phyloP scores from a whole-genome alignment of 805 yeast genomes.

The Myxozyma kluyveri region DNA sequence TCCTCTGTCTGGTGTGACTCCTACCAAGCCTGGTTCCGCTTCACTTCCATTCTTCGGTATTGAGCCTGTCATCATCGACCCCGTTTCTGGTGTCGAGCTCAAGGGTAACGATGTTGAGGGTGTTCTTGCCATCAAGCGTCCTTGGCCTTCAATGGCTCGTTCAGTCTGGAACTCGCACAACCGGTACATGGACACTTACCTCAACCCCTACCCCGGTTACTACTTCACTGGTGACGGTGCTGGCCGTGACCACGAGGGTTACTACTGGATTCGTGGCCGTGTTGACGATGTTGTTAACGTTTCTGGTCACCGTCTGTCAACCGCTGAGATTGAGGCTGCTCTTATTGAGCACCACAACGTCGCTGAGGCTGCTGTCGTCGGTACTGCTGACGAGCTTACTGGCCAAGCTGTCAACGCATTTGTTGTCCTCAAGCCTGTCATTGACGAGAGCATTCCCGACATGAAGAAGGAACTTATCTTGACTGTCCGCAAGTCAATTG shows the following conservation, averaged over 20 bases:
- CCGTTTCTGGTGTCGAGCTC: conserved; percentile 82
- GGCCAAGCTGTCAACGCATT: conserved; percentile 98
- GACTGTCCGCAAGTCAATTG: conserved; percentile 88
- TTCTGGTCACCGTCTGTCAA: conserved; percentile 95
- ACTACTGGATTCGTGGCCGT: conserved; percentile 96
- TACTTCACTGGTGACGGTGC: conserved; percentile 99
- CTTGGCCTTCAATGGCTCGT: conserved; percentile 99
- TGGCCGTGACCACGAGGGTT: conserved; percentile 94
- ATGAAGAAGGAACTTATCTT: conserved; percentile 69
- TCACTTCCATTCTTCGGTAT: conserved; percentile 96
- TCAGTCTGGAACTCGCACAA: conserved; percentile 86
- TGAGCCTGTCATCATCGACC: conserved; percentile 86
- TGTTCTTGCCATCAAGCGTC: conserved; percentile 79
- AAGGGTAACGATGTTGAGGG: conserved; percentile 91
- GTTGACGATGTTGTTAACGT: conserved; percentile 98
- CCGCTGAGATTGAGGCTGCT: conserved; percentile 96
- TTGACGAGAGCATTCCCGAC: conserved; percentile 41
- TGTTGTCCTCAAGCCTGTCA: conserved; percentile 69
- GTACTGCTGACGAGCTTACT: conserved; percentile 89
- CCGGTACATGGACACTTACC: conserved; percentile 85
- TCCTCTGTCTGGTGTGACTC: conserved; percentile 90
- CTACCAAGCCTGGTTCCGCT: conserved; percentile 97
- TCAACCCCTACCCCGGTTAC: conserved; percentile 87
- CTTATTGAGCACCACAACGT: conserved; percentile 74
- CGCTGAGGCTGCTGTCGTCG: conserved; percentile 95